These are phyloP conservation scores for Penicillium sp. DNA, from an alignment of 2,329 filamentous ascomycete genomes.

Conservation along the genomic window DNA sequence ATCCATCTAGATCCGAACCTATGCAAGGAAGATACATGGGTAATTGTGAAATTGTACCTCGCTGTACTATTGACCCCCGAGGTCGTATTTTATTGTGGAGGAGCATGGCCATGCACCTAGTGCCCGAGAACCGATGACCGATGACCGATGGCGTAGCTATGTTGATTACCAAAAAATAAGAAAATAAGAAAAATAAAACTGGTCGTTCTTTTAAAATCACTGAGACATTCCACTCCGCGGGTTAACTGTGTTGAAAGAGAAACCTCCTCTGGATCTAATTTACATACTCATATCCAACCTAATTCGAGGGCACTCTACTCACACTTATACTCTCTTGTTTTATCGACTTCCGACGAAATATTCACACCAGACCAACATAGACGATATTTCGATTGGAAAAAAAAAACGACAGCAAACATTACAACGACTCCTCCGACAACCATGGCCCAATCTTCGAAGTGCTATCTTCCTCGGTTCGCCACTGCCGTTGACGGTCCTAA, in stretches of 20 bases:
- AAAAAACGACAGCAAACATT: not conserved
- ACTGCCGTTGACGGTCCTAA: conserved; percentile 28
- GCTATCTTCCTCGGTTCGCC: conserved; percentile 38
- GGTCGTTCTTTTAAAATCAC: conserved; percentile 20
- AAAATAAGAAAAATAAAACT: conserved; percentile 13
- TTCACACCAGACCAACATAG: not conserved
- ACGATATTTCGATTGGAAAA: too few relatives aligned
- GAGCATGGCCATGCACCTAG: conserved; percentile 24
- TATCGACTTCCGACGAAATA: not conserved
- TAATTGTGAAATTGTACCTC: conserved; percentile 17
- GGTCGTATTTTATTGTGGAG: conserved; percentile 18
- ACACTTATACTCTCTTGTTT: not conserved
- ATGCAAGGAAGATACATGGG: conserved; percentile 29
- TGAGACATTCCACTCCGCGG: conserved; percentile 17
- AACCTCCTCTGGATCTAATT: conserved; percentile 14
- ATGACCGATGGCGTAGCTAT: conserved; percentile 21
- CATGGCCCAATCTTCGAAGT: conserved; percentile 34
- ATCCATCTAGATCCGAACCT: conserved; percentile 22
- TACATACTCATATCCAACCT: conserved; percentile 7
- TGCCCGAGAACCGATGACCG: conserved; percentile 12
- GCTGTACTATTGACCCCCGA: conserved; percentile 8
- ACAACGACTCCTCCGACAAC: not conserved
- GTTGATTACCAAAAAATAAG: conserved; percentile 11
- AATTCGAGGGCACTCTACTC: conserved; percentile 8
- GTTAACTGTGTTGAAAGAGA: not conserved